Percentiles rank a stretch among this genome's conserved stretches.
phyloP scores from a whole-genome alignment of 257 asterid species.

The Forsythia viridissima region DNA sequence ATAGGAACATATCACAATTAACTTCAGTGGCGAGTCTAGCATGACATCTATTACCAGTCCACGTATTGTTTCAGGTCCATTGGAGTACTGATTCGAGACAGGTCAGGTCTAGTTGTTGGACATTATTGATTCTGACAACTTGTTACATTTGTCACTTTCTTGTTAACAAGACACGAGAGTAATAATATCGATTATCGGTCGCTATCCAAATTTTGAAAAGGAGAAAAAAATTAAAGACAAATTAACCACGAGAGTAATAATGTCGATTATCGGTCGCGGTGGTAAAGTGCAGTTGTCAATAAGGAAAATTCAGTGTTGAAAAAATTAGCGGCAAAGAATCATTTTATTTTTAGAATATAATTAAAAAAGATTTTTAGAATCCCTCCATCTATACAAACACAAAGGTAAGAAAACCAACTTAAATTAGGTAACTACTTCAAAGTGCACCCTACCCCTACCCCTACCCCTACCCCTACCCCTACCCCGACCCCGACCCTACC shows the following conservation, averaged over 20 bases:
- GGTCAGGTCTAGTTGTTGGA: no score
- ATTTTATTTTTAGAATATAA: constrained; percentile 27
- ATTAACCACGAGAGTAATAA: not conserved
- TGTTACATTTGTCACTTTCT: not conserved
- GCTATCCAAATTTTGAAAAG: no score
- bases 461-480: not conserved
- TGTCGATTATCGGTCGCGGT: no score
- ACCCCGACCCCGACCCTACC: not conserved
- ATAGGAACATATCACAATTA: no score
- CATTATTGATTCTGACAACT: not conserved
- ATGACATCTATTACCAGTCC: not conserved
- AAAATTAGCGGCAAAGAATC: not conserved
- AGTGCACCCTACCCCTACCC: not conserved
- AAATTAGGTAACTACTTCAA: constrained; percentile 13
- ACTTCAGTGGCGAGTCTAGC: not conserved
- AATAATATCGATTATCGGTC: no score
- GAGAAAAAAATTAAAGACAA: not conserved
- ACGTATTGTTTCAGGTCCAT: no score
- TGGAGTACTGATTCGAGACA: not conserved
- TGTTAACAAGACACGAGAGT: no score
- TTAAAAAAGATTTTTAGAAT: constrained; percentile 18
- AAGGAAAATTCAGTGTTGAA: not conserved
- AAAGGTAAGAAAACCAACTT: constrained; percentile 9
- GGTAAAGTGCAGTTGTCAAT: not conserved
- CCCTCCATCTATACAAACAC: constrained; percentile 7